A percentile compares a stretch with the other conserved stretches of the same genome.
phyloP scores from a whole-genome alignment of 441 rosid species.

The Bruguiera hainesii region DNA sequence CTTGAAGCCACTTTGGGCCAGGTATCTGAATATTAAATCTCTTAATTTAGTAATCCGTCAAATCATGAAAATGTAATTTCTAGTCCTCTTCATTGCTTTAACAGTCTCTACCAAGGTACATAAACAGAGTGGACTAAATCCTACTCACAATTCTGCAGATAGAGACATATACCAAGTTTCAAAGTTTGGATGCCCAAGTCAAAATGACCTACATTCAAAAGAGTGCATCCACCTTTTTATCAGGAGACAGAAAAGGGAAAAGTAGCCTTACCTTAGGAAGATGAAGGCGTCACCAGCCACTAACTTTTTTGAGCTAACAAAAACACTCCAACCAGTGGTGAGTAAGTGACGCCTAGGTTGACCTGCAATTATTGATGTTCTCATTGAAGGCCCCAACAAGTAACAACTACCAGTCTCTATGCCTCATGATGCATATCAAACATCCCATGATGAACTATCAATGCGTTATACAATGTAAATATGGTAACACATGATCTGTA shows the following conservation, averaged over 20 bases:
- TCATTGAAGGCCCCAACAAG: neutral
- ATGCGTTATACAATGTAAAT: no score
- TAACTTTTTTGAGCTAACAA: constrained; percentile 93
- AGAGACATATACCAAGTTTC: neutral
- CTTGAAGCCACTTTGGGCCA: constrained; percentile 57
- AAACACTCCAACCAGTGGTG: constrained; percentile 99
- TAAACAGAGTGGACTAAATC: neutral
- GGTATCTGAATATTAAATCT: neutral
- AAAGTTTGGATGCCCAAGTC: neutral
- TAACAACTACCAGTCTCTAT: neutral
- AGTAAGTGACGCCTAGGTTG: constrained; percentile 97
- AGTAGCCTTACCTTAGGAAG: constrained; percentile 69
- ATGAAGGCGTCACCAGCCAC: constrained; percentile 98
- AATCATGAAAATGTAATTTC: neutral
- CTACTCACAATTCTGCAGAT: neutral
- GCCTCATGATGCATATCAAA: no score
- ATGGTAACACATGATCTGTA: no score
- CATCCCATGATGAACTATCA: no score
- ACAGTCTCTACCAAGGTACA: neutral
- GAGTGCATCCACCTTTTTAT: no score
- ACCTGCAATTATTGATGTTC: constrained; percentile 44
- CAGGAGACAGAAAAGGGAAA: neutral
- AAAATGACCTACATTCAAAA: neutral
- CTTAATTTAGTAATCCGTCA: neutral
- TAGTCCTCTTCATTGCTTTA: neutral